phyloP scores from a whole-genome alignment of 306 rosid genomes.

The Fragaria iinumae region DNA sequence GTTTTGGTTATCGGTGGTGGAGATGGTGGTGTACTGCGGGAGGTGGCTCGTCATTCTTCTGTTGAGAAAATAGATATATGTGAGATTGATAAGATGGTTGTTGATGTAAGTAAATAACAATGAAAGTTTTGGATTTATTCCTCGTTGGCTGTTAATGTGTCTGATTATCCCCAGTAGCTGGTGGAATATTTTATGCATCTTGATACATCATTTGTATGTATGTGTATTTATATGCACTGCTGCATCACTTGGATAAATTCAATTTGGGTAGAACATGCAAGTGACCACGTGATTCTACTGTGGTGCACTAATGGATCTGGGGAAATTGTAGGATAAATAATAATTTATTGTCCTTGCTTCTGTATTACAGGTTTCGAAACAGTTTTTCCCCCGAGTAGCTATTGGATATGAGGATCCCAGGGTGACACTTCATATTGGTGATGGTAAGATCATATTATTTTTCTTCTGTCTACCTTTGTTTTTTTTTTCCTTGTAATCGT shows the following conservation, averaged over 20 bases:
- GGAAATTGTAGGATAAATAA: neutral
- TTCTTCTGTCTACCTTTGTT: conserved; percentile 6
- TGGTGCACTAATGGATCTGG: too few relatives aligned
- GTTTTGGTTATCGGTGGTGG: conserved; percentile 99
- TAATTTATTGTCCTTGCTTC: neutral
- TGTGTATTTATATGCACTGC: neutral
- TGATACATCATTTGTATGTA: neutral
- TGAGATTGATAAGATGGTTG: conserved; percentile 97
- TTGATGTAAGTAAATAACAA: conserved; percentile 62
- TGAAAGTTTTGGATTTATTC: neutral
- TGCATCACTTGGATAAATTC: neutral
- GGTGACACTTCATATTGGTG: conserved; percentile 76
- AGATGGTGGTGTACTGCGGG: conserved; percentile 97
- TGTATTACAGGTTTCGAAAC: conserved; percentile 67
- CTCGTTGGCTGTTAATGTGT: neutral
- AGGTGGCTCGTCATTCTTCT: conserved; percentile 89
- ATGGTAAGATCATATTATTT: conserved; percentile 56
- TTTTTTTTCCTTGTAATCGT: neutral
- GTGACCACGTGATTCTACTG: neutral
- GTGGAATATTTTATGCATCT: neutral
- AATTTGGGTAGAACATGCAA: neutral
- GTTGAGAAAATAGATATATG: conserved; percentile 86
- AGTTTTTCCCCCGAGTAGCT: conserved; percentile 79
- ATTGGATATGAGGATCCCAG: conserved; percentile 85
- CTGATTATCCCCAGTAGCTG: neutral